Percentiles rank a stretch among this genome's conserved stretches.
These are phyloP conservation scores for Neurospora sp. DNA, from an alignment of 2,329 filamentous ascomycete genomes.

Conservation along the genomic window DNA sequence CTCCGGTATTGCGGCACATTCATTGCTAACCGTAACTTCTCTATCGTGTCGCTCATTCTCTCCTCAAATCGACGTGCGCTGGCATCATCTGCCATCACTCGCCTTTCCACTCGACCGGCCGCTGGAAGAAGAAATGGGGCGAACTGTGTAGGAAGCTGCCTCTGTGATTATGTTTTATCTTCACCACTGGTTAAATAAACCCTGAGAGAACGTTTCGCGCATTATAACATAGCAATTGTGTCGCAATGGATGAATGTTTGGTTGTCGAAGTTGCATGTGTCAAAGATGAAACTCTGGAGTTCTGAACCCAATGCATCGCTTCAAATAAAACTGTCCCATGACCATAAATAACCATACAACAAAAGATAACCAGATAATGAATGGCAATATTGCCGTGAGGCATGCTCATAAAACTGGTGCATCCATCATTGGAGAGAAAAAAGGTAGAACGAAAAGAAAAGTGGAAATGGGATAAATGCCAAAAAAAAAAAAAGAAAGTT, in stretches of 20 bases:
- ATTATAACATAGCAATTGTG: neutral
- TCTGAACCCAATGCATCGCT: neutral
- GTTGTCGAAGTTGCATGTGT: too few relatives aligned
- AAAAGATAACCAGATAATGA: neutral
- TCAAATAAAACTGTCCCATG: neutral
- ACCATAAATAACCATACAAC: neutral
- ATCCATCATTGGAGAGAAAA: neutral
- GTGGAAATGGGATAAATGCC: too few relatives aligned
- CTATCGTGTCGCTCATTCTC: neutral
- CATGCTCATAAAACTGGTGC: neutral
- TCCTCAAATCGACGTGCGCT: neutral
- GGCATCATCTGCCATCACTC: too few relatives aligned
- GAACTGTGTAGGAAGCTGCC: neutral
- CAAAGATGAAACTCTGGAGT: too few relatives aligned
- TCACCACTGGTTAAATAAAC: neutral
- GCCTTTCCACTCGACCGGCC: too few relatives aligned
- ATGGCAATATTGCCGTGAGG: neutral
- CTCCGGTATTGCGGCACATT: too few relatives aligned
- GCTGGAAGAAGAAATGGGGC: neutral
- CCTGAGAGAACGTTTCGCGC: too few relatives aligned
- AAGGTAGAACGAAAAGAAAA: too few relatives aligned
- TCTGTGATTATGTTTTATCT: neutral
- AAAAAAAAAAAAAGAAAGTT: neutral
- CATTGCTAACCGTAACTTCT: neutral
- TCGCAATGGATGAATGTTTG: neutral